A percentile compares a stretch with the other conserved stretches of the same genome.
Evolutionary conservation across 164 flowering plant genomes (phyloP).

Genomic region (Vitis labrusca): DNA sequence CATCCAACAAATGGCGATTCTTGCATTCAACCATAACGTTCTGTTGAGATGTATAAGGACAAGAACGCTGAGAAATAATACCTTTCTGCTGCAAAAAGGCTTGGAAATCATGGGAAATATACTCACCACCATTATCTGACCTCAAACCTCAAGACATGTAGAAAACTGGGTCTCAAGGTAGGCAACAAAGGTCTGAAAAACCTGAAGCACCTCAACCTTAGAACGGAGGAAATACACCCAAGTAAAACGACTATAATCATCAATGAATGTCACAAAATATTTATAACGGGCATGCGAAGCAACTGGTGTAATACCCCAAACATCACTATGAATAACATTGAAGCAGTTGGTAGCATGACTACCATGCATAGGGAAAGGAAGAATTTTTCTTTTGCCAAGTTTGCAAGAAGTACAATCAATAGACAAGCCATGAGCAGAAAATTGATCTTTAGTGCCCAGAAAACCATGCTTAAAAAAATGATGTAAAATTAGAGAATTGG

Average conservation of each 20-base stretch:
- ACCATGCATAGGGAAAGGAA: not conserved
- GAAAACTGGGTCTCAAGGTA: constrained; percentile 1
- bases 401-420: not conserved
- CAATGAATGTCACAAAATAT: constrained; percentile 4
- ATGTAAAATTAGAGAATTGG: no score
- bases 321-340: not conserved
- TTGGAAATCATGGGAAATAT: not conserved
- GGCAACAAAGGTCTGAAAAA: not conserved
- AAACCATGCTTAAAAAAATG: no score
- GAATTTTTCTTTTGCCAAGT: not conserved
- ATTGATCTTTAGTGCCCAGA: not conserved
- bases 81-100: not conserved
- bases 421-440: not conserved
- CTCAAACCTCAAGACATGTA: not conserved
- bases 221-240: constrained; percentile 4
- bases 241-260: constrained; percentile 1
- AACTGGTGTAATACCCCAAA: not conserved
- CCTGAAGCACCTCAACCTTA: not conserved
- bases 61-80: not conserved
- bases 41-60: constrained; percentile 9
- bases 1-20: no score
- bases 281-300: not conserved
- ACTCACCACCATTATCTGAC: not conserved
- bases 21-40: not conserved
- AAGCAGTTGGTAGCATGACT: not conserved